Conservation (phyloP, 192 early-diverging fungal genomes). For the Coemansia sp. region DNA sequence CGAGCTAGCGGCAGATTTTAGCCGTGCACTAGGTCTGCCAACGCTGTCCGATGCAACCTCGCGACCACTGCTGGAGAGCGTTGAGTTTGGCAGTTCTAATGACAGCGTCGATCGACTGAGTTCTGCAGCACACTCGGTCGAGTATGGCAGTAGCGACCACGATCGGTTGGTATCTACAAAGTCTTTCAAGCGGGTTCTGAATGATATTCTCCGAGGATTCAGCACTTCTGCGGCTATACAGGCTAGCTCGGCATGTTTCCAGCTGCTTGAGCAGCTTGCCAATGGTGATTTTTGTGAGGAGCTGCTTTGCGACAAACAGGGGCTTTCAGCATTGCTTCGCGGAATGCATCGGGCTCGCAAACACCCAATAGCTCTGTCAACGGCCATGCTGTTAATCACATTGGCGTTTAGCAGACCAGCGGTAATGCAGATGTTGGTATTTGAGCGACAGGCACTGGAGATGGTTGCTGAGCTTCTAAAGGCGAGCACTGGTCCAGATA, state of each 20-base stretch:
- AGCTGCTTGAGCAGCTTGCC: conserved; percentile 21
- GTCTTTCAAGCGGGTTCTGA: conserved; percentile 26
- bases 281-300: conserved; percentile 32
- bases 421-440: conserved; percentile 41
- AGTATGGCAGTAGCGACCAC: not conserved
- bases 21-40: conserved; percentile 18
- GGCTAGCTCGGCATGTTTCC: conserved; percentile 14
- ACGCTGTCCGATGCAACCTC: not conserved
- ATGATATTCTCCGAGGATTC: conserved; percentile 27
- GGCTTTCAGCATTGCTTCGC: conserved; percentile 29
- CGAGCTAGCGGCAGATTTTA: conserved; percentile 14
- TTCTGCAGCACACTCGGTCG: not conserved
- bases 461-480: conserved; percentile 42
- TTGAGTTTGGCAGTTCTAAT: not conserved
- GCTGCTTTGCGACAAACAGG: conserved; percentile 29
- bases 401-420: conserved; percentile 27
- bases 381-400: conserved; percentile 23
- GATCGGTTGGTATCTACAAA: conserved; percentile 5
- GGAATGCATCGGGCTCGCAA: conserved; percentile 32
- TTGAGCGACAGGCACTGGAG: conserved; percentile 48
- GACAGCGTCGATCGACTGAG: no score
- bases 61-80: conserved; percentile 17
- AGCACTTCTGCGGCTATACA: not conserved
- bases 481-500: conserved; percentile 10
- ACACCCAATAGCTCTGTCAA: conserved; percentile 14